A percentile compares a stretch with the other conserved stretches of the same genome.
These are phyloP conservation scores for Sporisorium reilianum DNA, from an alignment of 1,284 basidiomycete species.

Conservation along the genomic window DNA sequence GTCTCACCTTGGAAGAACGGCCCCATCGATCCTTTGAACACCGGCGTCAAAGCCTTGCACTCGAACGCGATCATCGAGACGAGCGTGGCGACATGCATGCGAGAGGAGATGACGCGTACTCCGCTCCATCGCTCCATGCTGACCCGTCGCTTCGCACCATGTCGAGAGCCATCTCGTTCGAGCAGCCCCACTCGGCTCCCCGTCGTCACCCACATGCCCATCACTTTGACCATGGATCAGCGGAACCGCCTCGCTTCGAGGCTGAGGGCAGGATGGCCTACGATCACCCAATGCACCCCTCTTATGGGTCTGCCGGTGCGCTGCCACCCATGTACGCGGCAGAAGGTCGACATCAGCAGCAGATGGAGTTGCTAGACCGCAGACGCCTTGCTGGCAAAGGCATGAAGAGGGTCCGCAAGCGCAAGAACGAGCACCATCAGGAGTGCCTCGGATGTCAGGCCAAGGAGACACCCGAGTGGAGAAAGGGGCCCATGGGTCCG, in stretches of 20 bases:
- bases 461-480: conserved; percentile 66
- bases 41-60: background rate
- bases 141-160: conserved; percentile 14
- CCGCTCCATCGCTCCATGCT: background rate
- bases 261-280: background rate
- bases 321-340: conserved; percentile 13
- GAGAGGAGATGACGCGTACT: background rate
- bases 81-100: background rate
- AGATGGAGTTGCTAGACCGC: conserved; percentile 39
- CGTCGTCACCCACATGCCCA: background rate
- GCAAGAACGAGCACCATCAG: conserved; percentile 53
- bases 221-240: background rate
- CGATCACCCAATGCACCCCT: conserved; percentile 7
- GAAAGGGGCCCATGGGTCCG: conserved; percentile 66
- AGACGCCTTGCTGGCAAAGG: conserved; percentile 45
- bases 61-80: conserved; percentile 10
- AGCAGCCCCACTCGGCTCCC: conserved; percentile 15
- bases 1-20: conserved; percentile 24
- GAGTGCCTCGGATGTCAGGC: conserved; percentile 53
- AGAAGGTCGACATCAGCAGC: conserved; percentile 32
- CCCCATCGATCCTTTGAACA: conserved; percentile 1
- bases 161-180: conserved; percentile 32
- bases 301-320: background rate
- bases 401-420: conserved; percentile 50
- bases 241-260: conserved; percentile 6